These are phyloP conservation scores for Tephrocybe sp. DNA, from an alignment of 768 basidiomycete genomes.

Conservation along the genomic window DNA sequence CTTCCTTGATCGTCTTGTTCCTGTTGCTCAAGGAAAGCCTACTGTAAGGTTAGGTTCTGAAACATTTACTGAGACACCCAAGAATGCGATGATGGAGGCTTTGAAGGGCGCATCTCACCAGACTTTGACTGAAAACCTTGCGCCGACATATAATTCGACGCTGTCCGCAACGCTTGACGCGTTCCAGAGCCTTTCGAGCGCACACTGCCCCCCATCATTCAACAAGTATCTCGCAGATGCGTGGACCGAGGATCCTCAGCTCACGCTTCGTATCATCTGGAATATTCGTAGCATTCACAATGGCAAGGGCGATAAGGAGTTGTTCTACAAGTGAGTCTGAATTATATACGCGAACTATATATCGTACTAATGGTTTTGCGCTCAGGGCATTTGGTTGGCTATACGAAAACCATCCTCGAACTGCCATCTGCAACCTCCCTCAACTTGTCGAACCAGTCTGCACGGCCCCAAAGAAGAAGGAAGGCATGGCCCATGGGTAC, in stretches of 20 bases:
- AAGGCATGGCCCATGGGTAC: slow-evolving; percentile 50
- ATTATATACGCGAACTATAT: neutral
- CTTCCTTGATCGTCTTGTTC: slow-evolving; percentile 58
- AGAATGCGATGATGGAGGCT: slow-evolving; percentile 56
- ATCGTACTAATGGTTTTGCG: neutral
- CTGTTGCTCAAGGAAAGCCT: slow-evolving; percentile 19
- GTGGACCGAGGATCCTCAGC: slow-evolving; percentile 54
- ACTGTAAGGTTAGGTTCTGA: neutral
- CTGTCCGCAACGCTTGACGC: slow-evolving; percentile 52
- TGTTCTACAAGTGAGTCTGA: slow-evolving; percentile 51
- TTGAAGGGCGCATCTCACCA: slow-evolving; percentile 39
- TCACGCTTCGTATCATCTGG: slow-evolving; percentile 70
- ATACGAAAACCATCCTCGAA: slow-evolving; percentile 64
- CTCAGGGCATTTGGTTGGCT: slow-evolving; percentile 63
- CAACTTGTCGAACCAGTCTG: slow-evolving; percentile 53
- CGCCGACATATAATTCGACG: slow-evolving; percentile 52
- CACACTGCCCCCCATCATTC: slow-evolving; percentile 20
- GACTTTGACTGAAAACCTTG: slow-evolving; percentile 46
- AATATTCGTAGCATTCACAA: slow-evolving; percentile 67
- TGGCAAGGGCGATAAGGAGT: slow-evolving; percentile 58
- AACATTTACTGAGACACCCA: slow-evolving; percentile 8
- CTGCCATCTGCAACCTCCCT: slow-evolving; percentile 60
- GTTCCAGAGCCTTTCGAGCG: slow-evolving; percentile 40
- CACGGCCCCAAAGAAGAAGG: slow-evolving; percentile 25
- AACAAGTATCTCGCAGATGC: slow-evolving; percentile 39